Conservation (phyloP, 2,329 filamentous ascomycete species). For the Fusarium xyrophilum region DNA sequence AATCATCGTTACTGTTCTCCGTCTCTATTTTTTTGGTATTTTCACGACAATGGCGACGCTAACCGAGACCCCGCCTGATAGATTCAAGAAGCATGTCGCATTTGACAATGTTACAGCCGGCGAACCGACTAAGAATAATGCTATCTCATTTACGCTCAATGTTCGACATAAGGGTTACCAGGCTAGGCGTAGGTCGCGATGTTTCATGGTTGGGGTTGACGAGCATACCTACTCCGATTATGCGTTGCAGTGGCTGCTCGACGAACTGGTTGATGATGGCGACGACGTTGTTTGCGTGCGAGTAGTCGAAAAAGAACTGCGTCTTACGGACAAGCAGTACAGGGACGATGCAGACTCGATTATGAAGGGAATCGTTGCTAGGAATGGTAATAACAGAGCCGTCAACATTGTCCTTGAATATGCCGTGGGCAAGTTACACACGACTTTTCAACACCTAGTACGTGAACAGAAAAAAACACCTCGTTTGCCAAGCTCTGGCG, state of each 20-base stretch:
- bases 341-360: slow-evolving; percentile 76
- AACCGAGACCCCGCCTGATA: slow-evolving; percentile 53
- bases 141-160: slow-evolving; percentile 78
- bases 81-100: slow-evolving; percentile 65
- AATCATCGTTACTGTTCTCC: slow-evolving; percentile 4
- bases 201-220: slow-evolving; percentile 89
- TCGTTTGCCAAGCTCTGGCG: not conserved
- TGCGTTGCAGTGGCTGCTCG: slow-evolving; percentile 89
- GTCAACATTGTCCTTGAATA: slow-evolving; percentile 88
- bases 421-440: slow-evolving; percentile 86
- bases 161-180: slow-evolving; percentile 87
- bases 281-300: slow-evolving; percentile 92
- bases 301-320: slow-evolving; percentile 83
- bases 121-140: slow-evolving; percentile 65
- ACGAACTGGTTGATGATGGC: slow-evolving; percentile 90
- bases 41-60: slow-evolving; percentile 51
- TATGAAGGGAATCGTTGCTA: slow-evolving; percentile 77
- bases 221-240: slow-evolving; percentile 92
- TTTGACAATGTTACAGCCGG: slow-evolving; percentile 67
- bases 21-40: slow-evolving; percentile 19
- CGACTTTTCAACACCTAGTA: slow-evolving; percentile 90
- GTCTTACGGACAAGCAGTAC: slow-evolving; percentile 73
- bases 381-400: slow-evolving; percentile 80
- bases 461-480: slow-evolving; percentile 36
- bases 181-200: slow-evolving; percentile 79